Evolutionary conservation across 306 rosid genomes (phyloP).

Genomic region (Quercus bicolor): DNA sequence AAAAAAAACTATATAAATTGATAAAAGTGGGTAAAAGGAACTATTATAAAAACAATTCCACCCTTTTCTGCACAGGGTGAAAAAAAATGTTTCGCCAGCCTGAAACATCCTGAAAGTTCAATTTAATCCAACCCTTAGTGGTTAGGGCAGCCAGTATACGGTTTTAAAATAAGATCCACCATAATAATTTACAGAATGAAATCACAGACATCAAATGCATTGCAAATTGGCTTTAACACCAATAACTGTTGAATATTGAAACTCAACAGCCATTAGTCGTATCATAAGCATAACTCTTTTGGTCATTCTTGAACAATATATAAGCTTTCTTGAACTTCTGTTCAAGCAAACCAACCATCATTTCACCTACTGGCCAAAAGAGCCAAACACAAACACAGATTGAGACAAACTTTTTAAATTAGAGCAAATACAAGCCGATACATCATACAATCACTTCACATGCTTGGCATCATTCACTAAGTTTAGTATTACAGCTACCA

Average conservation of each 20-base stretch:
- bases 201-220: not conserved
- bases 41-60: no score
- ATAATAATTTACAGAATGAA: not conserved
- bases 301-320: not conserved
- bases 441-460: slow-evolving; percentile 24
- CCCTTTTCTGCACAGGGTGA: no score
- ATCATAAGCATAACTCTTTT: not conserved
- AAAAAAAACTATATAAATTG: no score
- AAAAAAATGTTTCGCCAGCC: no score
- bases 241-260: not conserved
- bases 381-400: not conserved
- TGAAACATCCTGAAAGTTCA: no score
- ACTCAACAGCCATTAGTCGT: not conserved
- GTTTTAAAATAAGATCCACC: not conserved
- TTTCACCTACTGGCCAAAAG: not conserved
- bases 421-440: slow-evolving; percentile 10
- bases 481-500: slow-evolving; percentile 10
- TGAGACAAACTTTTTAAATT: not conserved
- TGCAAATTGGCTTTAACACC: not conserved
- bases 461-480: slow-evolving; percentile 1
- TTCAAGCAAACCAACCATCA: not conserved
- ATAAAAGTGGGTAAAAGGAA: no score
- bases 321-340: not conserved
- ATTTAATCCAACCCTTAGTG: not conserved
- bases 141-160: not conserved